A percentile compares a stretch with the other conserved stretches of the same genome.
Conservation (phyloP, 208 protist genomes). For the Novymonas esmeraldas region DNA sequence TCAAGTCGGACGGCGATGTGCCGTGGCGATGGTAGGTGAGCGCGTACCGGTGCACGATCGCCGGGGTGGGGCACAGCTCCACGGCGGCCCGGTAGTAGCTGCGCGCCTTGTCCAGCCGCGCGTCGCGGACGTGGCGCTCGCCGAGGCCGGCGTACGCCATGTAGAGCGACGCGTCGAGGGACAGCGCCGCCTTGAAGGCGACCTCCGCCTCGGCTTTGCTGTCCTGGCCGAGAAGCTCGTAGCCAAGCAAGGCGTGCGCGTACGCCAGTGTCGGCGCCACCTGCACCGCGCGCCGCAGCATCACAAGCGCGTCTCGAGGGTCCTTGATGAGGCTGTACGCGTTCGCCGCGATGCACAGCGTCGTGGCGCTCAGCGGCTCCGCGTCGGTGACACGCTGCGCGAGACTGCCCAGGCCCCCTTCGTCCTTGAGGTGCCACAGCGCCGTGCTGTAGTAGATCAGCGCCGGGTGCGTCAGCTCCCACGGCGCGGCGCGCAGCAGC, state of each 20-base stretch:
- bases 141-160: constrained; percentile 97
- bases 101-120: constrained; percentile 88
- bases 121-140: constrained; percentile 90
- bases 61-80: constrained; percentile 78
- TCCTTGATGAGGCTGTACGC: constrained; percentile 95
- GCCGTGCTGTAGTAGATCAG: constrained; percentile 96
- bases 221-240: constrained; percentile 95
- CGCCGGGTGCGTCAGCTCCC: constrained; percentile 52
- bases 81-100: constrained; percentile 92
- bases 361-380: constrained; percentile 83
- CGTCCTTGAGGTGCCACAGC: constrained; percentile 94
- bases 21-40: constrained; percentile 66
- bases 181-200: constrained; percentile 92
- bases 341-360: constrained; percentile 94
- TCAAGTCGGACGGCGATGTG: constrained; percentile 46
- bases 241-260: constrained; percentile 93
- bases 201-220: constrained; percentile 91
- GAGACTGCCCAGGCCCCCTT: constrained; percentile 79
- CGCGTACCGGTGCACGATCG: constrained; percentile 78
- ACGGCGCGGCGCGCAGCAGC: constrained; percentile 51
- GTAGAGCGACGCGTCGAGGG: constrained; percentile 92
- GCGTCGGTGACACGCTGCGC: constrained; percentile 91
- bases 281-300: constrained; percentile 94
- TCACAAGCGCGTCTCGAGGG: constrained; percentile 92
- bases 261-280: constrained; percentile 89